Evolutionary conservation across 345 rosid genomes (phyloP), one percentile per base, ranked within the genome.

Genomic region (Linum usitatissimum): DNA sequence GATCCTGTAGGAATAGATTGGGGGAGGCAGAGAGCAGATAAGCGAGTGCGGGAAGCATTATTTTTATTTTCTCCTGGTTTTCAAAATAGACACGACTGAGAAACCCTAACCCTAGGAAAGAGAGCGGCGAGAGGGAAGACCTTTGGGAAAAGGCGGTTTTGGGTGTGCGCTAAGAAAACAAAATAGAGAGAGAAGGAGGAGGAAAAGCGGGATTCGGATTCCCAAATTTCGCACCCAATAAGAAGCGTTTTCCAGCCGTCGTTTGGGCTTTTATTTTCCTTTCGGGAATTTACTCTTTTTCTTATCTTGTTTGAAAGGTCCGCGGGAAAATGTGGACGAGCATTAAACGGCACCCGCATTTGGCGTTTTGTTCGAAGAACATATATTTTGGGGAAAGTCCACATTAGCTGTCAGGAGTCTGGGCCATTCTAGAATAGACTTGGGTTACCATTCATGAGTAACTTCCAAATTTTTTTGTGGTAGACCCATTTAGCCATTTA

Each of bases 51-150:
- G 31, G 66, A 53, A 68, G 61, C 72, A 75, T 70, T 51, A 19
- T 60, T 15, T 19, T 39, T 6, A 6, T 36, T 21, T 19, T 28
- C 9, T 17, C 38, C 20, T 6, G 5, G 31, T 66, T 8, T 23
- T 62, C 48, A 53, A 66, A 58, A 42, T 7, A 59, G 58, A 66
- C 53, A n/a, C 59, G 31, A 31, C 62, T 55, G 65, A 63, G 78
- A 64, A 81, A 82, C 85, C 84, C 87, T 76, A 79, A 81, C 84
- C 81, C 84, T 72, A 68, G 45, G 17, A 20, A 55, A 58, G 30
- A 8, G 56, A 36, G 48, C 48, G 13, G 48, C 30, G 20, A 6
- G 18, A 21, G 58, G 34, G 45, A 17, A 15, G 49, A 9, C 51
- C 51, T 65, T 59, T 53, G 69, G 65, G 63, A 48, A 53, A 20